Evolutionary conservation across 2,329 filamentous ascomycete genomes (phyloP), one percentile per base, ranked within the genome.

Genomic region (Colletotrichum gloeosporioides): DNA sequence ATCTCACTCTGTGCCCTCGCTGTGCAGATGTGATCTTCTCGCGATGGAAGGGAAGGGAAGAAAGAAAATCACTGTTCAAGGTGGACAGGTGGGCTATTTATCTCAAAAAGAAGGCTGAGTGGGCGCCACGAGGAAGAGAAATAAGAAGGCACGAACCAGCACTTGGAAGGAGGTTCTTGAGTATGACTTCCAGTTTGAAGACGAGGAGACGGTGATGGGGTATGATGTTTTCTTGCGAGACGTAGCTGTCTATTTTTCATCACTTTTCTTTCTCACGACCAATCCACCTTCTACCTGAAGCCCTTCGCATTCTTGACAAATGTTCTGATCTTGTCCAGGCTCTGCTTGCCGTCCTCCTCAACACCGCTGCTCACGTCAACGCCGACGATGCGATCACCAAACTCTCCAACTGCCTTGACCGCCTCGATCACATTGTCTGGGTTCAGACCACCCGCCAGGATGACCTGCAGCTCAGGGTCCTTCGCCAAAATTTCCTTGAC

Each of bases 341-440:
- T 94, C 85, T 99, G 97, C 82, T 92, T 88, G 4, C 96, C 96
- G 79, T 94, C 91, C 44, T 92, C 93, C 85, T 99, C 97, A 4
- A 99, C 96, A 1, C 98, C 98, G 81, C 95, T 98, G 84, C 96
- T 98, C 25, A 98, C 95, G 87, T 99, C 97, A 5, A 99, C 94
- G 3, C 94, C 96, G 39, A 96, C 87, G 15, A 98, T 91, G 76
- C 93, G 91, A 12, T 88, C 88, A 31, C 88, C 88, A 65, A 74
- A 79, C 8, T 90, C 87, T 1, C 92, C 93, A 18, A 96, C 86
- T 16, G 90, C 89, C 27, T 88, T 86, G 22, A 99, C 87, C 9
- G 91, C 90, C 7, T 91, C 88, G 2, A 87, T 87, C 7, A 99
- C 94, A 81, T 98, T 99, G 4, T 93, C 92, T 2, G 95, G 92